Base-by-base conservation (phyloP, 1,284 basidiomycete species). In the Fomitopsis palustris region DNA sequence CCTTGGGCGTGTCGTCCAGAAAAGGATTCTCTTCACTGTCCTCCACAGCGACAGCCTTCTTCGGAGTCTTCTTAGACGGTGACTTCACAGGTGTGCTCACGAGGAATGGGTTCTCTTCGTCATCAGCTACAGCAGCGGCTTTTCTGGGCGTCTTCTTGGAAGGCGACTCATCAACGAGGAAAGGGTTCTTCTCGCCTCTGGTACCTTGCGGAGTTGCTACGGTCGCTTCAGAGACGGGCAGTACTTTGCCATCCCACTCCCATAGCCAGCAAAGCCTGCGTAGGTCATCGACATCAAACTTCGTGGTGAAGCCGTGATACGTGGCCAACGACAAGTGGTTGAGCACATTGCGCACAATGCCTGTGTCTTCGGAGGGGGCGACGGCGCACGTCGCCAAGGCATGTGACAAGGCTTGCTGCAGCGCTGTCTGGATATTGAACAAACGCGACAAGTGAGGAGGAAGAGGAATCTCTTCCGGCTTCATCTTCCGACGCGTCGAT, bases 191-290 rank as follows among this genome's bases (percentile, higher is more conserved):
- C 19, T 90, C 88, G 7, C 82, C 82, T 6, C 78, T 69, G 23
- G 14, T 21, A 16, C 47, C 38, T 8, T 5, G 55, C 37, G 55
- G 57, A 12, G 55, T 53, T 42, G 61, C 63, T 39, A 41, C 42
- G 2, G 42, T 35, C 14, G 12, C 45, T 33, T 59, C 62, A 10
- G 55, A 14, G 7, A 59, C 8, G 17, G 64, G 53, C 3, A 60
- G n/a, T 31, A 53, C 59, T 55, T 81, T 75, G 9, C 81, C 81
- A 66, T 91, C 84, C 90, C 91, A 93, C 69, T 93, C 90, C 90
- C 91, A 92, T n/a, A 93, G 62, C 91, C 91, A 93, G 72, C 91
- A 92, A 14, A 93, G 77, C 59, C 87, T 80, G 61, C 77, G 82
- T 45, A 93, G 77, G 67, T 91, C 90, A 55, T 87, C 82, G 23